phyloP scores from a whole-genome alignment of 768 basidiomycete genomes.

The Kondoa malvinella region DNA sequence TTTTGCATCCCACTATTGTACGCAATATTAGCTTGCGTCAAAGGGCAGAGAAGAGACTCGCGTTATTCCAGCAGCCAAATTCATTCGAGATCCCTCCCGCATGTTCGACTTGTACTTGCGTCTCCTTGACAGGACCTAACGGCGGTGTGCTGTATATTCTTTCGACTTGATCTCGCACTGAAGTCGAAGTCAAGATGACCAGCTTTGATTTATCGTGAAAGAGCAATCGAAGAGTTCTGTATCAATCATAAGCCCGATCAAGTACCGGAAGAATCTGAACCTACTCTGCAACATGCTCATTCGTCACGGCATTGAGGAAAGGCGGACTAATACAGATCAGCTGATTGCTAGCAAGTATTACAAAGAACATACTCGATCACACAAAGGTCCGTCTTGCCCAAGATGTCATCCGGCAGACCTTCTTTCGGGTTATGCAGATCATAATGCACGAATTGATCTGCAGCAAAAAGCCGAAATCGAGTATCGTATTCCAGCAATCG shows the following conservation, averaged over 20 bases:
- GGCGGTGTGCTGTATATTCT: background rate
- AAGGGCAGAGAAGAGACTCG: background rate
- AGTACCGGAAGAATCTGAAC: background rate
- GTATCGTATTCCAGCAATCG: constrained; percentile 20
- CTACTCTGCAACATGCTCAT: background rate
- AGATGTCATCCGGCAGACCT: constrained; percentile 7
- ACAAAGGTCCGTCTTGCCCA: constrained; percentile 16
- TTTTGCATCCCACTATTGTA: background rate
- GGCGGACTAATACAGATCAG: constrained; percentile 7
- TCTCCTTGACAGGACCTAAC: constrained; percentile 2
- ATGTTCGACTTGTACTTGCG: constrained; percentile 5
- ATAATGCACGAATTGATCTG: constrained; percentile 15
- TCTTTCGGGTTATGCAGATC: constrained; percentile 16
- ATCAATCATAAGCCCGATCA: background rate
- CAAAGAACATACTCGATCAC: constrained; percentile 12
- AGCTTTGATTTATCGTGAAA: background rate
- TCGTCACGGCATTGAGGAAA: constrained; percentile 16
- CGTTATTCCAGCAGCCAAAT: constrained; percentile 1
- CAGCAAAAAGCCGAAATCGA: constrained; percentile 11
- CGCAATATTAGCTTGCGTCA: background rate
- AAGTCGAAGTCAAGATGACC: constrained; percentile 5
- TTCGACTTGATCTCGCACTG: background rate
- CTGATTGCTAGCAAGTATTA: background rate
- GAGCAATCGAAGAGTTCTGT: background rate
- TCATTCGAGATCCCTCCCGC: constrained; percentile 3